phyloP scores from a whole-genome alignment of 2,329 filamentous ascomycete species.

The Fusarium sp. region DNA sequence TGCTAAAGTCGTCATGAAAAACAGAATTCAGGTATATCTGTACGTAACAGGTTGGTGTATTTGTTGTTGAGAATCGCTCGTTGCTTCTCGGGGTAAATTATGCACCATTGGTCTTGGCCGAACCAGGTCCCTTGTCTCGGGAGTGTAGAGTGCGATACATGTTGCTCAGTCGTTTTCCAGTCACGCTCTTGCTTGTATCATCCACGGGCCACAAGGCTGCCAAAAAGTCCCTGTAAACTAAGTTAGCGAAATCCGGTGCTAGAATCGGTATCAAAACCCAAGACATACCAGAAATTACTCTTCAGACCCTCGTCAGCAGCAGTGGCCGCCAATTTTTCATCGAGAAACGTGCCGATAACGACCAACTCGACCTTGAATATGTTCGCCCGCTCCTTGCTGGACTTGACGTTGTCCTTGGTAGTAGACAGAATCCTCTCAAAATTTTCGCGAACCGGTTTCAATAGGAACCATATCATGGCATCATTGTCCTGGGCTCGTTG shows the following conservation, averaged over 20 bases:
- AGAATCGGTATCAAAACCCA: background rate
- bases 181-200: slow-evolving; percentile 59
- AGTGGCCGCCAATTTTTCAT: slow-evolving; percentile 59
- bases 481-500: slow-evolving; percentile 60
- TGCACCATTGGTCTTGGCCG: slow-evolving; percentile 51
- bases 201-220: slow-evolving; percentile 62
- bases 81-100: slow-evolving; percentile 31
- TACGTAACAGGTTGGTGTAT: slow-evolving; percentile 26
- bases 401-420: slow-evolving; percentile 72
- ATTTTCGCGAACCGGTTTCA: slow-evolving; percentile 71
- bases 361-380: slow-evolving; percentile 72
- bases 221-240: slow-evolving; percentile 56
- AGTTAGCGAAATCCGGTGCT: slow-evolving; percentile 34
- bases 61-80: background rate
- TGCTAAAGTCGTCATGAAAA: slow-evolving; percentile 43
- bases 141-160: slow-evolving; percentile 59
- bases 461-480: slow-evolving; percentile 61
- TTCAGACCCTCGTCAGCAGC: slow-evolving; percentile 58
- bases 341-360: slow-evolving; percentile 72
- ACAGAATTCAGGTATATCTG: slow-evolving; percentile 39
- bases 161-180: slow-evolving; percentile 58
- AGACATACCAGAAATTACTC: slow-evolving; percentile 63
- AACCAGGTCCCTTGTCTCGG: slow-evolving; percentile 51
- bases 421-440: slow-evolving; percentile 70
- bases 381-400: slow-evolving; percentile 70